These are phyloP conservation scores for Amoebophrya sp. DNA, from an alignment of 169 alveolate genomes.

Conservation along the genomic window DNA sequence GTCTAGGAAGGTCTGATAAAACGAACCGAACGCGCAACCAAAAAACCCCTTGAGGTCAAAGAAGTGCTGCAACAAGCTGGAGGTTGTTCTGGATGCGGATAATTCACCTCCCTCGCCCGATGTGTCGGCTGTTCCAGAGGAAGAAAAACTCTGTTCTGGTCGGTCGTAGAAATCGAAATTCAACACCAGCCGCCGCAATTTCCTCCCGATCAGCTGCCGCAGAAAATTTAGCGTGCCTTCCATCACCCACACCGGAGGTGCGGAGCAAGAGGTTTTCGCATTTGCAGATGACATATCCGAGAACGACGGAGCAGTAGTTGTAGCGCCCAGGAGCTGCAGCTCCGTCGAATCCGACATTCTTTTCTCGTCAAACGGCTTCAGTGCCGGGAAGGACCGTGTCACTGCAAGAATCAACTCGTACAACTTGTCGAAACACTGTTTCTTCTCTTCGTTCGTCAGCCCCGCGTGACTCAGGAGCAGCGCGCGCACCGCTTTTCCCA, in stretches of 20 bases:
- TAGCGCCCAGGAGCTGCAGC: no score
- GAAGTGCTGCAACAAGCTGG: neutral
- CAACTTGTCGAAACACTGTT: neutral
- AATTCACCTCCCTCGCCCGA: no score
- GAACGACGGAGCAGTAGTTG: no score
- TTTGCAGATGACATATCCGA: no score
- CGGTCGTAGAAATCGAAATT: no score
- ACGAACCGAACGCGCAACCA: neutral
- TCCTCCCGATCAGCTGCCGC: neutral
- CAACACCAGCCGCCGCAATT: neutral
- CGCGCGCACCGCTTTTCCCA: neutral
- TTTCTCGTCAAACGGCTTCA: neutral
- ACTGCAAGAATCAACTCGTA: neutral
- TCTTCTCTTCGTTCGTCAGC: neutral
- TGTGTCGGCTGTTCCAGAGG: no score
- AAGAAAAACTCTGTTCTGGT: no score
- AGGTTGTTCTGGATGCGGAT: no score
- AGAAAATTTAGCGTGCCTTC: neutral
- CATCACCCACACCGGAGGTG: neutral
- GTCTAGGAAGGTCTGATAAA: neutral
- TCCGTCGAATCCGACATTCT: no score
- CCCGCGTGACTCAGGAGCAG: neutral
- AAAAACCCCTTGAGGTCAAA: neutral
- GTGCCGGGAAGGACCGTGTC: neutral
- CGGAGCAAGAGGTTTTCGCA: no score